Base-by-base conservation (phyloP, 768 basidiomycete genomes). In the Termitomyces sp. region DNA sequence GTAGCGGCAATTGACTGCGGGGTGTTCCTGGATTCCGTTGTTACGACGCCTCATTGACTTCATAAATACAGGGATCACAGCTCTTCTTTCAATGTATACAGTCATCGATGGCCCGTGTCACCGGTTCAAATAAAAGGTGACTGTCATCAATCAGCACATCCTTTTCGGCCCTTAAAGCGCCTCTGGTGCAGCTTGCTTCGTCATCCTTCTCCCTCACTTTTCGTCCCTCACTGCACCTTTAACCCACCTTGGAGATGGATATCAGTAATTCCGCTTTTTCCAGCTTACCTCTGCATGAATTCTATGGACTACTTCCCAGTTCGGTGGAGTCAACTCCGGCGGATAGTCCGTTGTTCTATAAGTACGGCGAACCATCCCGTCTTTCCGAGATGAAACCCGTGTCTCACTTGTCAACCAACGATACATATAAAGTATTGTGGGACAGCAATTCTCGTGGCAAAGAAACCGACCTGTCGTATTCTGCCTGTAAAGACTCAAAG, bases 1-100 rank as follows among this genome's bases (percentile, higher is more conserved):
- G 53, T 50, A 50, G 50, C 58, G 57, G 55, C 56, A 47, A 64
- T 66, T 55, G 56, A 53, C 44, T 64, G 63, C 63, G 65, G 66
- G 69, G 66, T 64, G 72, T 73, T 68, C 72, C 72, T 74, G 71
- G 69, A 71, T 70, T 68, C 70, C 66, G 64, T 71, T 73, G 71
- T 69, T 68, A 64, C 62, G 68, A 71, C 71, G 69, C 68, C 67
- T 64, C 68, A 64, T 56, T 63, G 62, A 55, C 62, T 66, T 60
- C 64, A 66, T 62, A 64, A 38, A 58, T 60, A 60, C 50, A 53
- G 51, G 38, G 58, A 61, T 59, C 52, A 58, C 53, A 52, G 56
- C 35, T 50, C 59, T 59, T 59, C 61, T 64, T 66, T 60, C 61
- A 60, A 59, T 57, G 58, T 66, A 66, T 63, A 65, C 66, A 67